Base-by-base conservation (phyloP, 1,139 yeast genomes). In the Suhomyces terraborum region DNA sequence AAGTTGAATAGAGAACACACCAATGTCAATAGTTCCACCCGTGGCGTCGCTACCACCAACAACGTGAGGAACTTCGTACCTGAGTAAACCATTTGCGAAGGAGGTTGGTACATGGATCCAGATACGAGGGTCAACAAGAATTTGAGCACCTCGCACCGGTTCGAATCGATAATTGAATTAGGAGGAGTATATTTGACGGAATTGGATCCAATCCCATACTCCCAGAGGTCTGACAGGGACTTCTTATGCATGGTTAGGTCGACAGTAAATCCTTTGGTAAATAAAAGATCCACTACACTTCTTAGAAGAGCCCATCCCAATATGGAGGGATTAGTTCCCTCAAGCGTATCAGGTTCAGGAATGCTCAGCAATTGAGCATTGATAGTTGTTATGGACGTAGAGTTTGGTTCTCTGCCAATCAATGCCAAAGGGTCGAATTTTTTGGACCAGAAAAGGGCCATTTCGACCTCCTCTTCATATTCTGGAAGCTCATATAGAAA, bases 1-100 rank as follows among this genome's bases (percentile, higher is more conserved):
- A 79, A 61, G 57, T 89, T 91, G 12, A 86, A 55, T 23, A 88
- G 64, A 1, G 96, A 87, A 49, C 89, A 82, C 6, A 85, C 73
- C 27, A 88, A 61, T 0, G 83, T 76, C 42, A 73, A 64, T 34
- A 67, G 61, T 48, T 70, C 79, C 38, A 66, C 64, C 55, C 71
- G 76, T 16, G 79, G 83, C 38, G 70, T 64, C 6, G 66, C 56
- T 1, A 84, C 61, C 4, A 83, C 87, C 40, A 85, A 60, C 17
- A 77, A 67, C 0, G 87, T 75, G 35, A 84, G 58, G 58, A 79
- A 86, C 36, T 71, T 67, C 18, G 84, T 80, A 1, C 91, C 91
- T 3, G 58, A 52, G 0, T 69, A 48, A 0, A 79, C 75, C 7
- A 79, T 58, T 25, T 59, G 58, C n/a, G 73, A 56, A 1, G 81